These are phyloP conservation scores for Rutstroemia sp. DNA, from an alignment of 2,329 filamentous ascomycete species.

Conservation along the genomic window DNA sequence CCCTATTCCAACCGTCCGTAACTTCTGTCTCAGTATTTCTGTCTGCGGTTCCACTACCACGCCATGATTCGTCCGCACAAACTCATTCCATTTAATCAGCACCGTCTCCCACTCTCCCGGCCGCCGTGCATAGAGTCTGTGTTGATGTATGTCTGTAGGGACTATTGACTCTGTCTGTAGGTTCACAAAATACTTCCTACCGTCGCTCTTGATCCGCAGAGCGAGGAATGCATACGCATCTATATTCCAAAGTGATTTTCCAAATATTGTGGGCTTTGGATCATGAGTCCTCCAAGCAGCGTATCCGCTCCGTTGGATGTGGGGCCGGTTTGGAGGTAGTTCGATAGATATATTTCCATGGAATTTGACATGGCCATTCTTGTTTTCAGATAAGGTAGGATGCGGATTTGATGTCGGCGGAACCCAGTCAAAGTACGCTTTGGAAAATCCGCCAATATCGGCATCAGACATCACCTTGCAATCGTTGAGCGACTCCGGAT, in stretches of 20 bases:
- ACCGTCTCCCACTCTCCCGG: slow-evolving; percentile 92
- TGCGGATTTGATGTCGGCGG: slow-evolving; percentile 17
- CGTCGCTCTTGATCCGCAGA: slow-evolving; percentile 82
- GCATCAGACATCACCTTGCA: slow-evolving; percentile 80
- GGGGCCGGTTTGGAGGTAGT: slow-evolving; percentile 66
- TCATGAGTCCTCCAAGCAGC: slow-evolving; percentile 85
- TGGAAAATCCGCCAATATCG: slow-evolving; percentile 81
- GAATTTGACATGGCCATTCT: slow-evolving; percentile 64
- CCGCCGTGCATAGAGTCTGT: slow-evolving; percentile 71
- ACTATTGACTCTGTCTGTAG: slow-evolving; percentile 91
- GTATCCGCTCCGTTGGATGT: slow-evolving; percentile 74
- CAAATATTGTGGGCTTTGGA: slow-evolving; percentile 71
- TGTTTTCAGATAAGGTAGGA: slow-evolving; percentile 25
- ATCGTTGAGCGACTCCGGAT: slow-evolving; percentile 37
- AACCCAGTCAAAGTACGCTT: slow-evolving; percentile 54
- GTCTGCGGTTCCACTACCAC: slow-evolving; percentile 88
- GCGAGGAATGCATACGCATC: slow-evolving; percentile 85
- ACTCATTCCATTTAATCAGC: slow-evolving; percentile 83
- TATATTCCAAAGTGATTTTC: slow-evolving; percentile 78
- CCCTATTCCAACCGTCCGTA: slow-evolving; percentile 78
- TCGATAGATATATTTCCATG: slow-evolving; percentile 82
- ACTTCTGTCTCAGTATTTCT: slow-evolving; percentile 78
- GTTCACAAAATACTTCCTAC: slow-evolving; percentile 88
- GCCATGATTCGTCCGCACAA: slow-evolving; percentile 91
- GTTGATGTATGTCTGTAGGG: slow-evolving; percentile 92